phyloP scores from a whole-genome alignment of 164 flowering plant species.

The Echeveria elegans region DNA sequence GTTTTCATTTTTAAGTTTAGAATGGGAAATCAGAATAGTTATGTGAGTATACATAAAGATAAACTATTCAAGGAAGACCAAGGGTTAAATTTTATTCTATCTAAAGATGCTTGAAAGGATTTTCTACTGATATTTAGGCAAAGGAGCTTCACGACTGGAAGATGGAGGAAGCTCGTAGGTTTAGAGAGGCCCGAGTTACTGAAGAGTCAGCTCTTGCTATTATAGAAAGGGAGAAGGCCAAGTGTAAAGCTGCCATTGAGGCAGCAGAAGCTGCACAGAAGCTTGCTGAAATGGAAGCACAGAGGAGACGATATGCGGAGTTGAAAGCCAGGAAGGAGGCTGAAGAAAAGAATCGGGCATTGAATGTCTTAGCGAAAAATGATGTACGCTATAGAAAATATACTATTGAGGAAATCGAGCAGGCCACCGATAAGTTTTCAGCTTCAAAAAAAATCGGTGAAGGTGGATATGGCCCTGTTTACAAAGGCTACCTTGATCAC shows the following conservation, averaged over 20 bases:
- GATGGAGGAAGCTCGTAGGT: slow-evolving; percentile 9
- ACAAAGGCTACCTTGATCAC: slow-evolving; percentile 3
- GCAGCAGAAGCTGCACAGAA: slow-evolving; percentile 12
- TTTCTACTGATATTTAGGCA: slow-evolving; percentile 5
- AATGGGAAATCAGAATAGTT: not conserved
- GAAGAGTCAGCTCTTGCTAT: slow-evolving; percentile 11
- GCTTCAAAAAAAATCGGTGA: slow-evolving; percentile 4
- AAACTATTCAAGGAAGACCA: not conserved
- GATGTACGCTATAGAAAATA: slow-evolving; percentile 6
- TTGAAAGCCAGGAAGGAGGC: slow-evolving; percentile 11
- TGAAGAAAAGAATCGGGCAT: slow-evolving; percentile 11
- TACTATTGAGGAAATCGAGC: not conserved
- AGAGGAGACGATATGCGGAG: slow-evolving; percentile 9
- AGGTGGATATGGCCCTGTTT: slow-evolving; percentile 4
- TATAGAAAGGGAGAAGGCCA: slow-evolving; percentile 9
- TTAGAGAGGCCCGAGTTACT: not conserved
- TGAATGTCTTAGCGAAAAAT: slow-evolving; percentile 9
- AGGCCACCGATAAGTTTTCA: not conserved
- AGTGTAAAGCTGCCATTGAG: slow-evolving; percentile 11
- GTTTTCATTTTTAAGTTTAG: not conserved
- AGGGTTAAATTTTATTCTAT: not conserved
- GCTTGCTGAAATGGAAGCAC: slow-evolving; percentile 11
- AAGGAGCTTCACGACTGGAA: slow-evolving; percentile 10
- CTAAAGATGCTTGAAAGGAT: not conserved
- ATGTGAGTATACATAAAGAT: not conserved